Conservation (phyloP, 1,284 basidiomycete genomes). For the Rhodotorula sp. region DNA sequence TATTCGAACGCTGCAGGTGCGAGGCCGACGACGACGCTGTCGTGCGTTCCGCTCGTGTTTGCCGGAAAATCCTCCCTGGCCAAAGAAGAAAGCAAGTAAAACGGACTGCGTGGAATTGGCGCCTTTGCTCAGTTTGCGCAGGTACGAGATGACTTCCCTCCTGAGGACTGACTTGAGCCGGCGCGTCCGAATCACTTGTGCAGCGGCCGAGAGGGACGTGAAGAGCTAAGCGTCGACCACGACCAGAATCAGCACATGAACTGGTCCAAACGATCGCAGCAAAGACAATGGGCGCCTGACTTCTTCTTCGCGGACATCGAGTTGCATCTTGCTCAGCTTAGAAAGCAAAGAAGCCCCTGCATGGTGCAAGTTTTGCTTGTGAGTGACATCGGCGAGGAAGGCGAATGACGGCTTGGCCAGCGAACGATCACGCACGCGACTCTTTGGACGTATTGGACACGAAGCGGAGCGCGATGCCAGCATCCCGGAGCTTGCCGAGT, state of each 20-base stretch:
- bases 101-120: constrained; percentile 53
- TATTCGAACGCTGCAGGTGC: constrained; percentile 60
- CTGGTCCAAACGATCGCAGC: no score
- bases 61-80: constrained; percentile 58
- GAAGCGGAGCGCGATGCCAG: constrained; percentile 60
- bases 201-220: constrained; percentile 64
- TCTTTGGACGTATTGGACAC: constrained; percentile 59
- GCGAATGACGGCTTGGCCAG: background rate
- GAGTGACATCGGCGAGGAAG: background rate
- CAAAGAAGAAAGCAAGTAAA: constrained; percentile 60
- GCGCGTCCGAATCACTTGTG: constrained; percentile 53
- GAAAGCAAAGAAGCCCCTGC: constrained; percentile 47
- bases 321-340: constrained; percentile 57
- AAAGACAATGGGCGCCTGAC: constrained; percentile 46
- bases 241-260: background rate
- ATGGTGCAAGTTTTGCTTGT: background rate
- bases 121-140: background rate
- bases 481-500: constrained; percentile 54
- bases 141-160: background rate
- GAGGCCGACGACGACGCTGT: constrained; percentile 67
- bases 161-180: constrained; percentile 54
- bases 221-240: constrained; percentile 42
- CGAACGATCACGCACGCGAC: constrained; percentile 49
- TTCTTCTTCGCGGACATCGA: constrained; percentile 55
- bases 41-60: constrained; percentile 44